These are phyloP conservation scores for Asterella californica DNA, from an alignment of 225 moss, liverwort and hornwort genomes.

Conservation along the genomic window DNA sequence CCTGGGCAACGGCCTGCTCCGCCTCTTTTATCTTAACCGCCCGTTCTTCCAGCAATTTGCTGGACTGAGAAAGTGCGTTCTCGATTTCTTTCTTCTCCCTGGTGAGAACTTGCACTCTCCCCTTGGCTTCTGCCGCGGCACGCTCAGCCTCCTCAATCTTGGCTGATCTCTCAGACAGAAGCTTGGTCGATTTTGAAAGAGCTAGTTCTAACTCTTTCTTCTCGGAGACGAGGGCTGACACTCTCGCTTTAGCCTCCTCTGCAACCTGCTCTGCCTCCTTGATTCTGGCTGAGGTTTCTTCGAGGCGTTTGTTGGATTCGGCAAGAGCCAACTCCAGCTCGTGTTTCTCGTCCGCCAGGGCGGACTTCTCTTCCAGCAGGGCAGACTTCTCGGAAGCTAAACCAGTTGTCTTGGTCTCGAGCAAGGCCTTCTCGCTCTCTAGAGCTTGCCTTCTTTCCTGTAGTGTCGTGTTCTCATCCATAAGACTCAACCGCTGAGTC, in stretches of 20 bases:
- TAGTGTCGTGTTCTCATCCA: conserved; percentile 14
- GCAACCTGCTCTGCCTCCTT: conserved; percentile 4
- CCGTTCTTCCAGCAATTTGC: conserved; percentile 2
- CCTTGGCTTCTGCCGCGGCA: conserved; percentile 11
- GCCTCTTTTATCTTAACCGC: conserved; percentile 7
- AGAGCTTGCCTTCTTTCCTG: conserved; percentile 13
- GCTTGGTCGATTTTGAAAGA: conserved; percentile 1
- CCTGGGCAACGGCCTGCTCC: conserved; percentile 13
- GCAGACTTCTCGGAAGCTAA: conserved; percentile 4
- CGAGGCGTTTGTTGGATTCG: neutral
- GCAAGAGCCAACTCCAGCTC: conserved; percentile 21
- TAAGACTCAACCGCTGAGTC: neutral
- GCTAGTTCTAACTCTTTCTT: conserved; percentile 15
- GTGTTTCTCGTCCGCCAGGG: neutral
- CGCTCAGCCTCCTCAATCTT: conserved; percentile 21
- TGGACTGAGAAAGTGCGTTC: neutral
- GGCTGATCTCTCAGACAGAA: conserved; percentile 1
- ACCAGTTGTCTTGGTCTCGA: conserved; percentile 6
- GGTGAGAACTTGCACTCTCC: neutral
- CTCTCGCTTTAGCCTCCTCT: conserved; percentile 8
- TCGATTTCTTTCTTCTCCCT: conserved; percentile 5
- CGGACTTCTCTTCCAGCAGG: conserved; percentile 16
- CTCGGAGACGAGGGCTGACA: neutral
- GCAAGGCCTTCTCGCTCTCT: conserved; percentile 20
- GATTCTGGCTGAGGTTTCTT: conserved; percentile 12